These are phyloP conservation scores for Phytophthora nicotianae DNA, from an alignment of 352 stramenopile species.

Conservation along the genomic window DNA sequence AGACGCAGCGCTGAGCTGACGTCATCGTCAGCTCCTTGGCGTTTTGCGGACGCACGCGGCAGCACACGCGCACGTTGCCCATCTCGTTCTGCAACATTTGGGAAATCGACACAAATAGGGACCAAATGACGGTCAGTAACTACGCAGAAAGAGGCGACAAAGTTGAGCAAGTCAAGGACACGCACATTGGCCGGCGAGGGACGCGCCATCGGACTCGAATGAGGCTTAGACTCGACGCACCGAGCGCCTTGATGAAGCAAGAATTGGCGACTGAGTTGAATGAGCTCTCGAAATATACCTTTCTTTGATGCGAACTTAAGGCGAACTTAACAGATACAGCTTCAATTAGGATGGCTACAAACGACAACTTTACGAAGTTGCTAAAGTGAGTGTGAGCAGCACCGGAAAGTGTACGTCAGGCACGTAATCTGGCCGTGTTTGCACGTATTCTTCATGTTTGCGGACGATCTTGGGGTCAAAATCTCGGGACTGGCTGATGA, in stretches of 20 bases:
- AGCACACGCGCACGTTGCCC: conserved; percentile 83
- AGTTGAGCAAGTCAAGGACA: background rate
- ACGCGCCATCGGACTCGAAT: conserved; percentile 25
- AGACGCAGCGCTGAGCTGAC: conserved; percentile 59
- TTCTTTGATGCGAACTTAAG: conserved; percentile 21
- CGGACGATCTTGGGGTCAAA: conserved; percentile 52
- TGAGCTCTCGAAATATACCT: conserved; percentile 17
- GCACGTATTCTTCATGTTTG: conserved; percentile 44
- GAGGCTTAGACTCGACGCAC: background rate
- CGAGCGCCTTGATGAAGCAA: conserved; percentile 9
- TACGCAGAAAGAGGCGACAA: background rate
- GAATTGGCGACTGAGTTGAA: conserved; percentile 20
- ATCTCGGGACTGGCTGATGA: conserved; percentile 36
- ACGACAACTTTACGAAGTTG: conserved; percentile 8
- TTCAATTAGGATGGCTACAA: conserved; percentile 20
- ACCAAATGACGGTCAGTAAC: background rate
- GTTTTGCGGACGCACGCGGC: conserved; percentile 83
- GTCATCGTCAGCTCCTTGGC: conserved; percentile 75
- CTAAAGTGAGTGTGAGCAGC: conserved; percentile 46
- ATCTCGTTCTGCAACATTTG: conserved; percentile 37
- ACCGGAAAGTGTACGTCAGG: conserved; percentile 73
- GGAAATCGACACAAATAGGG: conserved; percentile 2
- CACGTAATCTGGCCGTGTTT: conserved; percentile 55
- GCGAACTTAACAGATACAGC: conserved; percentile 10
- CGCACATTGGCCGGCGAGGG: conserved; percentile 25